Percentiles rank a stretch among this genome's conserved stretches.
phyloP scores from a whole-genome alignment of 257 asterid species.

The Oldenlandia corymbosa region DNA sequence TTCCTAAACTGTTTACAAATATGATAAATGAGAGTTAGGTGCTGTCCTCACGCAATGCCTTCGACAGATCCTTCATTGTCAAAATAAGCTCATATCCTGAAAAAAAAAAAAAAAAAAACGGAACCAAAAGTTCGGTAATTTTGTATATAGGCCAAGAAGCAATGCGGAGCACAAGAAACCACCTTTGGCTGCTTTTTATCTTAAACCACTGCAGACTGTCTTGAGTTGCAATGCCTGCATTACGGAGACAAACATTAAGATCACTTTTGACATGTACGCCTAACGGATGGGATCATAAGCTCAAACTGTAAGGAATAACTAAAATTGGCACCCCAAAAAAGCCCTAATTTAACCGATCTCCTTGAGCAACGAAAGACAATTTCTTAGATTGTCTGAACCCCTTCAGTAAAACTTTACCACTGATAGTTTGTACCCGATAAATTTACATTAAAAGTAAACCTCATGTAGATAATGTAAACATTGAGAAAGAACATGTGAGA shows the following conservation, averaged over 20 bases:
- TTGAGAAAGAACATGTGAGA: not conserved
- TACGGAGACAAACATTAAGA: constrained; percentile 6
- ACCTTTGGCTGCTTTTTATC: constrained; percentile 97
- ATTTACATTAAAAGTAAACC: not conserved
- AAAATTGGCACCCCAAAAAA: not conserved
- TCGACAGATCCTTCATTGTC: constrained; percentile 97
- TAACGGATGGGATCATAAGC: too few relatives aligned
- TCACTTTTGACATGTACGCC: not conserved
- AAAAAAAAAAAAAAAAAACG: too few relatives aligned
- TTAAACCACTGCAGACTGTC: constrained; percentile 67
- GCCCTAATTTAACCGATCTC: not conserved
- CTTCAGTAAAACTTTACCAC: not conserved
- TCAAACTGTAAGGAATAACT: not conserved
- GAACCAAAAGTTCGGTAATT: constrained; percentile 22
- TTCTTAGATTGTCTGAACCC: not conserved
- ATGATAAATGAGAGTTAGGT: too few relatives aligned
- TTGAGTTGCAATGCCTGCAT: constrained; percentile 88
- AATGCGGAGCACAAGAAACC: constrained; percentile 11
- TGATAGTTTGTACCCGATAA: not conserved
- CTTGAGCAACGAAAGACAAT: not conserved
- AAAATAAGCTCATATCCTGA: constrained; percentile 86
- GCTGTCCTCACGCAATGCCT: constrained; percentile 81
- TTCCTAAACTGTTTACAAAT: too few relatives aligned
- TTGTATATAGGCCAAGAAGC: constrained; percentile 5
- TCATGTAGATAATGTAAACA: not conserved